Conservation (phyloP, 2,329 filamentous ascomycete species). For the Xylariaceae sp. region DNA sequence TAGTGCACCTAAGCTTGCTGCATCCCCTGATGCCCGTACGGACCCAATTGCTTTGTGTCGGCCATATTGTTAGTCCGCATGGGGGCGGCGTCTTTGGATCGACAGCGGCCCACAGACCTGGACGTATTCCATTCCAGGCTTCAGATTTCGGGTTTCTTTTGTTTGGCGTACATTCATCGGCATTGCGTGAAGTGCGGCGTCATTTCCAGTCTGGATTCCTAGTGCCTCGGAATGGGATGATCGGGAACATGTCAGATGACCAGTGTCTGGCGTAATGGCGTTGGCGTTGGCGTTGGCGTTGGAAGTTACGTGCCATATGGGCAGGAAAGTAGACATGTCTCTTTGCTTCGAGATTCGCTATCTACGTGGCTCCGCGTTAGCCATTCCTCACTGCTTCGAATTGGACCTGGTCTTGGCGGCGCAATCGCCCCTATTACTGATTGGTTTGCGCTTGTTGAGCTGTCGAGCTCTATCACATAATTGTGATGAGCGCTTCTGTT, state of each 20-base stretch:
- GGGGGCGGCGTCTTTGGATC: neutral
- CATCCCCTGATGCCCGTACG: slow-evolving; percentile 12
- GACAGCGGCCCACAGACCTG: neutral
- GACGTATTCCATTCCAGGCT: neutral
- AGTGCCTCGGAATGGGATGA: neutral
- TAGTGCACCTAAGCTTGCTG: neutral
- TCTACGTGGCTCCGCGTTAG: neutral
- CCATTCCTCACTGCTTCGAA: slow-evolving; percentile 27
- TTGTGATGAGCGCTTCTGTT: neutral
- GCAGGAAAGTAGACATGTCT: neutral
- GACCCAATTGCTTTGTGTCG: slow-evolving; percentile 17
- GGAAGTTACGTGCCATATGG: neutral
- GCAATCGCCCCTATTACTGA: slow-evolving; percentile 28
- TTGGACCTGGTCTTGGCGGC: slow-evolving; percentile 30
- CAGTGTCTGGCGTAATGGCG: neutral
- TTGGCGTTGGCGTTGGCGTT: too few relatives aligned
- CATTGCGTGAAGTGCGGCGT: neutral
- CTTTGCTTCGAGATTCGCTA: neutral
- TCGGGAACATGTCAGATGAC: neutral
- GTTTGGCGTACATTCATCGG: neutral
- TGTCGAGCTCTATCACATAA: neutral
- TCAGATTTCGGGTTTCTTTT: neutral
- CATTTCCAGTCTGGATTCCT: neutral
- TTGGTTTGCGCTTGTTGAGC: slow-evolving; percentile 19
- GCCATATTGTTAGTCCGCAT: slow-evolving; percentile 17